Evolutionary conservation across 169 alveolate species (phyloP), one percentile per base, ranked within the genome.

Genomic region (Cryptosporidium andersoni): DNA sequence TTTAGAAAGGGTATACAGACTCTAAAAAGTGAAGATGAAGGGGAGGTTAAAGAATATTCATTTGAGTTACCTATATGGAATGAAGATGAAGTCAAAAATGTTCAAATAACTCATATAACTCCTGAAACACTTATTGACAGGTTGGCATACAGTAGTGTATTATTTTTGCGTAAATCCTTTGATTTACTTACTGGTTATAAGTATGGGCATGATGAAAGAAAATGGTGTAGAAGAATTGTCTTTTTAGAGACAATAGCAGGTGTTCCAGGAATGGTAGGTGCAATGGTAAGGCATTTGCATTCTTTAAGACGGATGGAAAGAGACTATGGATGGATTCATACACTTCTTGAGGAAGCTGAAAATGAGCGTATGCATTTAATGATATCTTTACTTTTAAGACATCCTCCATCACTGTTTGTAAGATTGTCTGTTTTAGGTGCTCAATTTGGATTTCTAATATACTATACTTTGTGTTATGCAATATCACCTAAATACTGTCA

Each of bases 261-360:
- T 5, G 91, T 91, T 12, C 92, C 92, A 7, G 93, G 94, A 36
- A 89, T 91, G 66, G 92, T 81, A 45, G 94, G 92, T 7, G 94
- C 90, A 55, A 89, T 89, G 92, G 62, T 64, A 47, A 66, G 91
- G 51, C 93, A 91, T 51, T 80, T 91, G 40, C 37, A 74, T 60
- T 80, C 92, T 16, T 80, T 91, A 25, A 65, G 93, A 85, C 43
- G 64, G 39, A 74, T 88, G 92, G 81, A 89, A 65, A 64, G 90
- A 43, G 95, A 91, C 68, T 58, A 85, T 12, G 94, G 92, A 2
- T 88, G 92, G 93, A 89, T 92, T n/a, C 92, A 92, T 51, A 82
- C 89, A 8, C 56, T 90, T 3, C 82, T 92, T 14, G 94, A 92
- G 52, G 93, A 92, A 42, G 91, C 95, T 4, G 94, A 92, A 64